phyloP scores from a whole-genome alignment of 176 grass and related monocot species.

The sorghum (Sorghum bicolor) region Sorghum_bicolor_NCBIv3 NC_012876.2:63081501-63082000 shows the following conservation, averaged over 20 bases:
- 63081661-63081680: no score
- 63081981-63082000: no score
- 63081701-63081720: background rate
- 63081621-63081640: background rate
- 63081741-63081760: background rate
- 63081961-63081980: background rate
- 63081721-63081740: no score
- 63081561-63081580: background rate
- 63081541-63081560: no score
- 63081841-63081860: constrained; percentile 26
- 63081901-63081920: constrained; percentile 39
- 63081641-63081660: background rate
- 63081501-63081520: no score
- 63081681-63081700: background rate
- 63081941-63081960: constrained; percentile 15
- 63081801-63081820: constrained; percentile 5
- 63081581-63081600: background rate
- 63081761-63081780: background rate
- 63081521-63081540: no score
- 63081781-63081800: constrained; percentile 36
- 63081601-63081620: background rate
- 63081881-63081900: no score
- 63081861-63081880: background rate
- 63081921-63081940: background rate
- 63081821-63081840: no score